Base-by-base conservation (phyloP, 2,329 filamentous ascomycete genomes). In the Malbranchea cinnamomea region DNA sequence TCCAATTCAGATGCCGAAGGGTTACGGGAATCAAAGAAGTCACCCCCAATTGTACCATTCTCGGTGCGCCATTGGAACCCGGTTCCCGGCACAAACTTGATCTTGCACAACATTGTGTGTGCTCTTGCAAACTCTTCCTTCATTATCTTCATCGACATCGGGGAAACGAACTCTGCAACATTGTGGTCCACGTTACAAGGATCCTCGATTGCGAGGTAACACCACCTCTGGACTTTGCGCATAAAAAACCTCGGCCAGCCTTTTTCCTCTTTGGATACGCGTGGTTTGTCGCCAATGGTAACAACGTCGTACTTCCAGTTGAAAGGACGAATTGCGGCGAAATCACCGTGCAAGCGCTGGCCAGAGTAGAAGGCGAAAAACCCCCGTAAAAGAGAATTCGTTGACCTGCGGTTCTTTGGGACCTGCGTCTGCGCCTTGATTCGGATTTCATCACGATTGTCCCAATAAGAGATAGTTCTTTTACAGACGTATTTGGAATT, bases 161-260 rank as follows among this genome's bases (percentile, higher is more conserved):
- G 79, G 5, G 78, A 84, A 1, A 93, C 83, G 0, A 83, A 92
- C 28, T 82, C 66, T 3, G 80, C 85, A 19, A 93, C 78, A 43
- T 93, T 94, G 54, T 93, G 83, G 23, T 83, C 75, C 2, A 74
- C 56, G 57, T 93, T 83, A 45, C 93, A 93, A 0, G 85, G 85
- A 49, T 93, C 85, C 49, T 93, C 85, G 36, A 94, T 85, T 18
- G 82, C 81, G 41, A 93, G 79, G 4, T 93, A 66, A 50, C 83
- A 92, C 8, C 83, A 72, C 45, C 84, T 72, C 2, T 79, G 71
- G 9, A 87, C 67, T n/a, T n/a, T n/a, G n/a, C n/a, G n/a, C n/a
- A n/a, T n/a, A n/a, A n/a, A n/a, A n/a, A n/a, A n/a, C n/a, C n/a
- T n/a, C n/a, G n/a, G n/a, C n/a, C n/a, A n/a, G 45, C 84, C 79